phyloP scores from a whole-genome alignment of 2,329 filamentous ascomycete genomes.

The Calonectria pseudoreteaudii region DNA sequence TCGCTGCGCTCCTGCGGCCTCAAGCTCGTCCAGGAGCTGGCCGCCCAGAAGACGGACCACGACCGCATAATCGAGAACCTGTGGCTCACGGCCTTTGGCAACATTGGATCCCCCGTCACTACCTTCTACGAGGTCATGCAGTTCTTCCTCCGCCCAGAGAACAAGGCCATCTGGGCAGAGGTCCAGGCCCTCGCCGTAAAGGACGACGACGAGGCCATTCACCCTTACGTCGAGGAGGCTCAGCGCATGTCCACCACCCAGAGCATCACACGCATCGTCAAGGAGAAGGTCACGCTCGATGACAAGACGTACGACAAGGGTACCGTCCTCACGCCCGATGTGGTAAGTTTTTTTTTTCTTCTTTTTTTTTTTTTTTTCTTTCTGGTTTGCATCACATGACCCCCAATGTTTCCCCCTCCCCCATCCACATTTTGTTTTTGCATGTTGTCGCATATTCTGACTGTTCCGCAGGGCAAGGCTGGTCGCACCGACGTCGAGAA shows the following conservation, averaged over 20 bases:
- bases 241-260: constrained; percentile 54
- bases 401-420: too few relatives aligned
- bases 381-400: too few relatives aligned
- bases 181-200: constrained; percentile 53
- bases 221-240: constrained; percentile 54
- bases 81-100: constrained; percentile 56
- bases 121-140: constrained; percentile 57
- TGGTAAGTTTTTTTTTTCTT: constrained; percentile 50
- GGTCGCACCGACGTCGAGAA: constrained; percentile 53
- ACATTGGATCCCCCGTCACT: constrained; percentile 53
- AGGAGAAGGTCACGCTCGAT: constrained; percentile 48
- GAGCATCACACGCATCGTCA: constrained; percentile 52
- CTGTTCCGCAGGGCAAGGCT: constrained; percentile 47
- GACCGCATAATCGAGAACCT: constrained; percentile 51
- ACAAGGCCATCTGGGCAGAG: constrained; percentile 56
- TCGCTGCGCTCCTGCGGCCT: constrained; percentile 54
- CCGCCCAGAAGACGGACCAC: constrained; percentile 45
- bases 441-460: not conserved
- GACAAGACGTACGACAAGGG: constrained; percentile 54
- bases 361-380: constrained; percentile 13
- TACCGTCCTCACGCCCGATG: constrained; percentile 49
- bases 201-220: constrained; percentile 48
- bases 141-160: constrained; percentile 56
- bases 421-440: too few relatives aligned
- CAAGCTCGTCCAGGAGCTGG: constrained; percentile 52